Percentiles rank a stretch among this genome's conserved stretches.
Evolutionary conservation across 1,284 basidiomycete species (phyloP).

Genomic region (Veloboletus limbatus): DNA sequence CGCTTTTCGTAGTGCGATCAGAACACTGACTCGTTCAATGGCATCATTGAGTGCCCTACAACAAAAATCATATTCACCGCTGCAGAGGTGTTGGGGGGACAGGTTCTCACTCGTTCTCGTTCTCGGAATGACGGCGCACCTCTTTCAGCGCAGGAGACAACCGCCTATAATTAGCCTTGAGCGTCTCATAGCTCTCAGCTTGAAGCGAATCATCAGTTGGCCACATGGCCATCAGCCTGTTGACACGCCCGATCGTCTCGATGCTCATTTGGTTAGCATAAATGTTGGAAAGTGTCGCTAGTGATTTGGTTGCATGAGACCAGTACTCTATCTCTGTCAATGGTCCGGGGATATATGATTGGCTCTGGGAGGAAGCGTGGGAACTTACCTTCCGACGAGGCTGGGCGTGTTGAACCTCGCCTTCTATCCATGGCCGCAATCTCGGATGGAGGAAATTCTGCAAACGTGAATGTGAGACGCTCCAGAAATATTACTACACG

Average conservation of each 20-base stretch:
- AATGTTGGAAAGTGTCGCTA: conserved; percentile 52
- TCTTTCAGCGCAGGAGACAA: conserved; percentile 58
- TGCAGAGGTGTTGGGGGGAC: conserved; percentile 5
- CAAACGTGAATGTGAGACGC: conserved; percentile 6
- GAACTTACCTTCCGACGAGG: conserved; percentile 36
- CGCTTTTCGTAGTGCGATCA: conserved; percentile 70
- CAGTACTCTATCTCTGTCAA: conserved; percentile 64
- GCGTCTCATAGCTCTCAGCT: conserved; percentile 60
- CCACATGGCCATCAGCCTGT: conserved; percentile 67
- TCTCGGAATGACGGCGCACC: conserved; percentile 55
- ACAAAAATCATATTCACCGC: conserved; percentile 13
- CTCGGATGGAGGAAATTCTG: neutral
- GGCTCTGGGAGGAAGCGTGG: conserved; percentile 19
- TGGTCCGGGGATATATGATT: conserved; percentile 6
- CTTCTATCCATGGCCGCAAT: conserved; percentile 30
- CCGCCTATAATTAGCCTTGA: conserved; percentile 63
- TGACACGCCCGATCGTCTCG: conserved; percentile 67
- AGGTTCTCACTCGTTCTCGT: conserved; percentile 58
- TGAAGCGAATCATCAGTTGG: conserved; percentile 66
- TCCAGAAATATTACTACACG: conserved; percentile 8
- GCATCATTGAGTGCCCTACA: conserved; percentile 66
- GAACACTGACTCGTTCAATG: conserved; percentile 62
- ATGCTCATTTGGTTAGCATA: conserved; percentile 48
- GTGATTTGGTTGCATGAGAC: conserved; percentile 58
- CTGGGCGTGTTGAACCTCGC: conserved; percentile 32